These are phyloP conservation scores for Leishmania arabica DNA, from an alignment of 208 protist genomes.

Conservation along the genomic window DNA sequence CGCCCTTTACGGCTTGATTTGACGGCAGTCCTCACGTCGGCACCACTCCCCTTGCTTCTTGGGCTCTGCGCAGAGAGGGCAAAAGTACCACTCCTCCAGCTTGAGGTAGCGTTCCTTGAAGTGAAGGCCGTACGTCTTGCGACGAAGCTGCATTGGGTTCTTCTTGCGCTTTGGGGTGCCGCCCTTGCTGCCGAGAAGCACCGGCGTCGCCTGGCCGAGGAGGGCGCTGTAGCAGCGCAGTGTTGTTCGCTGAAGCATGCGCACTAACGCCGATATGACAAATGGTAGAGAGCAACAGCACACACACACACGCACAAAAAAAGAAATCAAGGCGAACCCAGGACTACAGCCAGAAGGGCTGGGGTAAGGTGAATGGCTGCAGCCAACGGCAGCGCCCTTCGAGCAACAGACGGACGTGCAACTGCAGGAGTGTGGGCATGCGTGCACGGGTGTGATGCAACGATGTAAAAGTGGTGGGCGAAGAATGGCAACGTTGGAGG, in stretches of 20 bases:
- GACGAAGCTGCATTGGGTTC: slow-evolving; percentile 83
- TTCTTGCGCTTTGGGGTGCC: slow-evolving; percentile 92
- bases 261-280: neutral
- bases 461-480: neutral
- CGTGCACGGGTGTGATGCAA: neutral
- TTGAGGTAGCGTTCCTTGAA: slow-evolving; percentile 92
- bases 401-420: neutral
- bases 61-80: slow-evolving; percentile 90
- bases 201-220: slow-evolving; percentile 61
- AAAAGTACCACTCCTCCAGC: slow-evolving; percentile 93
- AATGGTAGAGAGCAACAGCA: neutral
- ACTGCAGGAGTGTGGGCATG: neutral
- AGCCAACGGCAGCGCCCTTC: neutral
- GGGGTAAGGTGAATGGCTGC: neutral
- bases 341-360: neutral
- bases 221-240: slow-evolving; percentile 31
- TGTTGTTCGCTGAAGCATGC: slow-evolving; percentile 43
- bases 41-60: slow-evolving; percentile 92
- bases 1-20: slow-evolving; percentile 84
- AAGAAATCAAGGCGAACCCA: neutral
- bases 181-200: slow-evolving; percentile 85
- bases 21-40: slow-evolving; percentile 86
- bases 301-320: neutral
- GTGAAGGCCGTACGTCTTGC: slow-evolving; percentile 88
- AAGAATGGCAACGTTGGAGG: neutral